Conservation (phyloP, 2,329 filamentous ascomycete species). For the Domatiomyces catenatus region DNA sequence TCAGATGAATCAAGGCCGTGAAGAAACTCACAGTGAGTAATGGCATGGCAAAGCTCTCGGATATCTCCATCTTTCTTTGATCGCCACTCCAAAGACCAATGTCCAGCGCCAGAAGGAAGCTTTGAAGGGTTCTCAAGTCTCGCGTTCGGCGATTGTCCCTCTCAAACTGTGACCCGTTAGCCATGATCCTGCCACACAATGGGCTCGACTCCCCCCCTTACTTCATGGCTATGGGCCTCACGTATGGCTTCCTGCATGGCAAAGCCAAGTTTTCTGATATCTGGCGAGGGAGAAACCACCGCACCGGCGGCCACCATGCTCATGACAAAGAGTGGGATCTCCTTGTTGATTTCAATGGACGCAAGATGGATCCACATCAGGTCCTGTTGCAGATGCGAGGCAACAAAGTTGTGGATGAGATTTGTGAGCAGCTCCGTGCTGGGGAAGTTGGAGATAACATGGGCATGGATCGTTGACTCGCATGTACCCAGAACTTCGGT, state of each 20-base stretch:
- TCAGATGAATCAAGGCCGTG: background rate
- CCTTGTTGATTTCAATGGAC: conserved; percentile 24
- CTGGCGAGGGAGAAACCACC: conserved; percentile 24
- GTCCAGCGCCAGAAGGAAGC: conserved; percentile 24
- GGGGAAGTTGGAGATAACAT: conserved; percentile 34
- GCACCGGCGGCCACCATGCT: conserved; percentile 26
- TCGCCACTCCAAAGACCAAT: conserved; percentile 26
- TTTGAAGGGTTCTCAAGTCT: conserved; percentile 22
- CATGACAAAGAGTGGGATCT: conserved; percentile 24
- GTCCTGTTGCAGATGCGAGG: conserved; percentile 17
- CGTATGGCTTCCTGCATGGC: conserved; percentile 25
- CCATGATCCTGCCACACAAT: conserved; percentile 17
- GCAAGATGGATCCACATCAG: conserved; percentile 25
- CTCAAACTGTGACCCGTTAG: conserved; percentile 21
- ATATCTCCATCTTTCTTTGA: conserved; percentile 27
- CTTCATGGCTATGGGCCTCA: background rate
- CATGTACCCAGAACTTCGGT: conserved; percentile 35
- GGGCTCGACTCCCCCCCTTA: no score
- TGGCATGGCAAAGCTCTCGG: conserved; percentile 25
- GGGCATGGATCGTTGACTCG: conserved; percentile 35
- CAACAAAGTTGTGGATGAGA: conserved; percentile 26
- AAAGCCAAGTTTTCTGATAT: conserved; percentile 27
- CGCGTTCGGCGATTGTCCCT: conserved; percentile 21
- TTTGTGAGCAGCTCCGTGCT: conserved; percentile 26
- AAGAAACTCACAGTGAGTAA: conserved; percentile 18